These are phyloP conservation scores for Aphanocladium album DNA, from an alignment of 2,329 filamentous ascomycete genomes.

Conservation along the genomic window DNA sequence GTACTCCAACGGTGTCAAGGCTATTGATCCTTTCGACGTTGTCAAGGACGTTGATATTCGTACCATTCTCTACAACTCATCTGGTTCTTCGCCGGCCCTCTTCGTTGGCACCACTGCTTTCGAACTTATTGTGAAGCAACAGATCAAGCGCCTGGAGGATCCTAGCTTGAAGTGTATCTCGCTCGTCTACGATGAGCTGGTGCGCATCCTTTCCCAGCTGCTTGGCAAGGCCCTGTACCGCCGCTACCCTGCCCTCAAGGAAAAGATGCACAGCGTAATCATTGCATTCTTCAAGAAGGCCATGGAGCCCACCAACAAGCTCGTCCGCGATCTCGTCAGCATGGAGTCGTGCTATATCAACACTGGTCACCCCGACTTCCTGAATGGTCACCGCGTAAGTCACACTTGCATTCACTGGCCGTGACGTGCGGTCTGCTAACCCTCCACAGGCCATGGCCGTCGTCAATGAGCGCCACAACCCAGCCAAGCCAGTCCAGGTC, in stretches of 20 bases:
- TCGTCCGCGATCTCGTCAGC: constrained; percentile 83
- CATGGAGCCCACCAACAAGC: constrained; percentile 97
- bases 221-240: constrained; percentile 86
- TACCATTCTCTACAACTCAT: constrained; percentile 97
- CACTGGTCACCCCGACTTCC: constrained; percentile 94
- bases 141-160: constrained; percentile 94
- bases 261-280: constrained; percentile 92
- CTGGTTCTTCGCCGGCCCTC: constrained; percentile 91
- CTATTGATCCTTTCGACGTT: constrained; percentile 93
- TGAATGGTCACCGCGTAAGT: constrained; percentile 83
- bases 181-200: constrained; percentile 93
- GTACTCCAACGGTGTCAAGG: constrained; percentile 96
- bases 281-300: constrained; percentile 96
- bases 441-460: constrained; percentile 78
- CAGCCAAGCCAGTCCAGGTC: constrained; percentile 82
- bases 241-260: constrained; percentile 89
- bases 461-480: constrained; percentile 85
- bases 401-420: constrained; percentile 14
- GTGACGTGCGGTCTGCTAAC: constrained; percentile 16
- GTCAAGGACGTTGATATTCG: constrained; percentile 98
- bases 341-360: constrained; percentile 99
- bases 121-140: constrained; percentile 96
- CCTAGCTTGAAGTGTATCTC: constrained; percentile 97
- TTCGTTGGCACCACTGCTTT: constrained; percentile 99
- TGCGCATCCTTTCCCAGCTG: constrained; percentile 88